phyloP scores from a whole-genome alignment of 2,329 filamentous ascomycete species.

The Sarocladiaceae sp. region DNA sequence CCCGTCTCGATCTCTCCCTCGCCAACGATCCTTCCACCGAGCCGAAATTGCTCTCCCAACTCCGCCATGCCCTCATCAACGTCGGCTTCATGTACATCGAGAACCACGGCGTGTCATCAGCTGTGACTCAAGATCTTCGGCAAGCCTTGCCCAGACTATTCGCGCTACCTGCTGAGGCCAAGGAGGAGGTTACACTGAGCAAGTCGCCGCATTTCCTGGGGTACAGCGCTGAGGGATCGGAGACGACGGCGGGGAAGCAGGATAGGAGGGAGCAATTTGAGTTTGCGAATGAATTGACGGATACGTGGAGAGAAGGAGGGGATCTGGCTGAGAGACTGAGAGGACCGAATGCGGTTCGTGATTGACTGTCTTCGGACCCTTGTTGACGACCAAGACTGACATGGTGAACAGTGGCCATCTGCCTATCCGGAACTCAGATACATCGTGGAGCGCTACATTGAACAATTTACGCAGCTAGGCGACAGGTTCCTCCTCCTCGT shows the following conservation, averaged over 20 bases:
- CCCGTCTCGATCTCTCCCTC: conserved; percentile 42
- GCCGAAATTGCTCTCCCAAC: conserved; percentile 30
- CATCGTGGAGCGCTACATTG: conserved; percentile 42
- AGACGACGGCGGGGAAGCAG: conserved; percentile 45
- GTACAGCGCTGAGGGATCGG: conserved; percentile 48
- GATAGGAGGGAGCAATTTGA: conserved; percentile 55
- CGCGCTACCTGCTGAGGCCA: conserved; percentile 27
- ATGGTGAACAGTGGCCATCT: conserved; percentile 33
- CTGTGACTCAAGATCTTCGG: conserved; percentile 30
- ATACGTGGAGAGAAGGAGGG: conserved; percentile 23
- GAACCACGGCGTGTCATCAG: conserved; percentile 38
- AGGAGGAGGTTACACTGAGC: conserved; percentile 34
- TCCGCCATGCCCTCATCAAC: conserved; percentile 40
- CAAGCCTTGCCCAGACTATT: conserved; percentile 37
- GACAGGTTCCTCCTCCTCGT: conserved; percentile 50
- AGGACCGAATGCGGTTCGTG: conserved; percentile 41
- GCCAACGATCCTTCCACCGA: conserved; percentile 27
- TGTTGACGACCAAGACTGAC: background rate
- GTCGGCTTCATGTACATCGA: conserved; percentile 48
- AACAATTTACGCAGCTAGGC: conserved; percentile 42
- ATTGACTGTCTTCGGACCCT: background rate
- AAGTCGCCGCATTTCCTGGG: conserved; percentile 57
- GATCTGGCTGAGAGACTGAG: conserved; percentile 36
- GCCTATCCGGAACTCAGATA: conserved; percentile 26
- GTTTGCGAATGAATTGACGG: conserved; percentile 48